Conservation (phyloP, 352 stramenopile genomes). For the Pythium folliculosum region DNA sequence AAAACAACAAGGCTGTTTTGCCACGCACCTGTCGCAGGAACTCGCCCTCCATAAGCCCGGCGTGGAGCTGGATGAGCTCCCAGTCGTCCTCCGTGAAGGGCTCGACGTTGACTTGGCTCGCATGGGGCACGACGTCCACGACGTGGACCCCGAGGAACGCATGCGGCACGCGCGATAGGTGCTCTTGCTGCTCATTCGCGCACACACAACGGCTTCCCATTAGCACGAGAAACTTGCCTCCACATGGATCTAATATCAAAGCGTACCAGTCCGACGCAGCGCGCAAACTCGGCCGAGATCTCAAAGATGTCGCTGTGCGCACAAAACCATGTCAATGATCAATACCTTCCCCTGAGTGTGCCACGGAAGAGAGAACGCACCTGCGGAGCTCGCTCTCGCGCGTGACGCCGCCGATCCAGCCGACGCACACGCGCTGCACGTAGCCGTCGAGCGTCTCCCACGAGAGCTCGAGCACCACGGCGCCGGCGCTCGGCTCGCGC, state of each 20-base stretch:
- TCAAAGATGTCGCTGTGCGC: constrained; percentile 74
- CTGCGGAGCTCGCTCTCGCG: constrained; percentile 51
- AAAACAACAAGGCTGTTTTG: not conserved
- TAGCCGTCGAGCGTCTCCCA: constrained; percentile 84
- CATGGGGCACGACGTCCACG: constrained; percentile 68
- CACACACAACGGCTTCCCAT: not conserved
- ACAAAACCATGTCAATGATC: not conserved
- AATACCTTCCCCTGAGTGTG: too few relatives aligned
- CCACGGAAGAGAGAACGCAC: constrained; percentile 22
- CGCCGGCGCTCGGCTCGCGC: constrained; percentile 28
- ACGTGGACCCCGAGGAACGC: constrained; percentile 72
- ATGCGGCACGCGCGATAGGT: constrained; percentile 55
- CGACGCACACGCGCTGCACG: constrained; percentile 70
- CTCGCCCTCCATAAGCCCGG: constrained; percentile 77
- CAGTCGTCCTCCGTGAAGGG: constrained; percentile 87
- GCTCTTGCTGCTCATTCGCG: constrained; percentile 45
- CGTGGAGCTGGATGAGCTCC: constrained; percentile 89
- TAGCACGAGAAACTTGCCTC: too few relatives aligned
- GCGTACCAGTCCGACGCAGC: constrained; percentile 76
- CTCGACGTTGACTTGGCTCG: constrained; percentile 79
- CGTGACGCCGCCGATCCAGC: constrained; percentile 65
- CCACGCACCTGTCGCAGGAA: constrained; percentile 75
- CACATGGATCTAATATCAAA: too few relatives aligned
- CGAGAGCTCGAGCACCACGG: constrained; percentile 73
- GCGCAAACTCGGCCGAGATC: constrained; percentile 81